Conservation (phyloP, 2,329 filamentous ascomycete genomes). For the Byssothecium circinans region DNA sequence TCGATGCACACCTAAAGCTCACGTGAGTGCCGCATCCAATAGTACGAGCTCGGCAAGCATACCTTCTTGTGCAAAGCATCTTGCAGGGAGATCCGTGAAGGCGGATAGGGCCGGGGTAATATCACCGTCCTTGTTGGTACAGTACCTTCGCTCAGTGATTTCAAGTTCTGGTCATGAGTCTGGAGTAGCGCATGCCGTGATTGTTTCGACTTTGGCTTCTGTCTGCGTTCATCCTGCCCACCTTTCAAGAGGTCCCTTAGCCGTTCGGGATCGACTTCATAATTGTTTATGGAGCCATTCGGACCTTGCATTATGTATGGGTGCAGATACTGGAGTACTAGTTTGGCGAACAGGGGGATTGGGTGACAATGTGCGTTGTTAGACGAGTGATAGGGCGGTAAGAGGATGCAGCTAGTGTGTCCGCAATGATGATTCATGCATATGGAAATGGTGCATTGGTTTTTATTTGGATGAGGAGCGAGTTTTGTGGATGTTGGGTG, state of each 20-base stretch:
- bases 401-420: not conserved
- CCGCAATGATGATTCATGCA: not conserved
- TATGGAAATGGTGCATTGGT: not conserved
- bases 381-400: not conserved
- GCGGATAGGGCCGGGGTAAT: constrained; percentile 23
- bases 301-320: constrained; percentile 1
- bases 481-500: constrained; percentile 5
- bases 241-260: constrained; percentile 18
- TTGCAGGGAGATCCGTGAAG: constrained; percentile 13
- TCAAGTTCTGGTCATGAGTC: constrained; percentile 18
- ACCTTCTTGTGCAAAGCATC: constrained; percentile 4
- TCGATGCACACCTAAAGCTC: constrained; percentile 10
- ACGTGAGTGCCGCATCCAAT: not conserved
- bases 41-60: not conserved
- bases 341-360: not conserved
- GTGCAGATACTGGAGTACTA: not conserved
- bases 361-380: not conserved
- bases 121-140: constrained; percentile 19
- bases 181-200: constrained; percentile 15
- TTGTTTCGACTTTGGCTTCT: constrained; percentile 3
- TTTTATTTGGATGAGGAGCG: not conserved
- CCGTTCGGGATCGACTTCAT: constrained; percentile 24
- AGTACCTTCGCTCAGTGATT: constrained; percentile 16
- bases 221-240: constrained; percentile 3
- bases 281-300: constrained; percentile 15